Conservation (phyloP, 495 filamentous ascomycete species). For the Trypethelium eluteriae region DNA sequence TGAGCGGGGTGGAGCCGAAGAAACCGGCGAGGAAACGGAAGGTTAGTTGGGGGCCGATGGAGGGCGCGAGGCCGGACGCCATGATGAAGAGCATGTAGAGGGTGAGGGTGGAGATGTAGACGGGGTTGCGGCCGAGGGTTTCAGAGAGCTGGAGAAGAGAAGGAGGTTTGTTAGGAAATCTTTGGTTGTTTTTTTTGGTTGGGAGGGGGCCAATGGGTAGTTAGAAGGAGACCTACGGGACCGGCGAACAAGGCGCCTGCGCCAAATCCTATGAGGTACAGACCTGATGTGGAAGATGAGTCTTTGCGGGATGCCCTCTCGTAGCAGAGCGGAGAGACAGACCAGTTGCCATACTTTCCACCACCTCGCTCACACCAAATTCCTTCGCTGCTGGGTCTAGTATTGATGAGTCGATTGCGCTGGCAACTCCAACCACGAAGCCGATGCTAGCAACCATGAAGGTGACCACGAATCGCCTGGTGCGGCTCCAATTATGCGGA, state of each 20-base stretch:
- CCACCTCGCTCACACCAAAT: slow-evolving; percentile 47
- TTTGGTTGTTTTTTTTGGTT: too few relatives aligned
- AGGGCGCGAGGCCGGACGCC: slow-evolving; percentile 44
- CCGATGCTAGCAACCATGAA: slow-evolving; percentile 47
- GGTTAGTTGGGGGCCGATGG: slow-evolving; percentile 44
- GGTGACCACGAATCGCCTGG: slow-evolving; percentile 38
- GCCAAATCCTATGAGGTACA: slow-evolving; percentile 60
- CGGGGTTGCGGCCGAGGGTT: slow-evolving; percentile 51
- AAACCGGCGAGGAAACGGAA: slow-evolving; percentile 48
- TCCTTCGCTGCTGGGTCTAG: slow-evolving; percentile 39
- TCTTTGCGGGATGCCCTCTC: neutral
- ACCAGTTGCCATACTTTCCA: slow-evolving; percentile 46
- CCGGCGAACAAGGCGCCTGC: slow-evolving; percentile 47
- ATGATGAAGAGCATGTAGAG: slow-evolving; percentile 50
- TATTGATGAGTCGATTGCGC: slow-evolving; percentile 45
- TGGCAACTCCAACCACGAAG: slow-evolving; percentile 46
- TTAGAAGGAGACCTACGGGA: slow-evolving; percentile 23
- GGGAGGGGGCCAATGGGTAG: neutral
- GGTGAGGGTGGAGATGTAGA: slow-evolving; percentile 48
- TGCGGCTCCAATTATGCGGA: slow-evolving; percentile 48
- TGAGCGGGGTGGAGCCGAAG: slow-evolving; percentile 48
- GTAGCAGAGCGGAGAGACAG: neutral
- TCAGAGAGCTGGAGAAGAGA: slow-evolving; percentile 39
- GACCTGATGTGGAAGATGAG: slow-evolving; percentile 19
- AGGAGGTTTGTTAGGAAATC: neutral